Conservation (phyloP, 2,329 filamentous ascomycete species). For the Proliferodiscus dingleyae region DNA sequence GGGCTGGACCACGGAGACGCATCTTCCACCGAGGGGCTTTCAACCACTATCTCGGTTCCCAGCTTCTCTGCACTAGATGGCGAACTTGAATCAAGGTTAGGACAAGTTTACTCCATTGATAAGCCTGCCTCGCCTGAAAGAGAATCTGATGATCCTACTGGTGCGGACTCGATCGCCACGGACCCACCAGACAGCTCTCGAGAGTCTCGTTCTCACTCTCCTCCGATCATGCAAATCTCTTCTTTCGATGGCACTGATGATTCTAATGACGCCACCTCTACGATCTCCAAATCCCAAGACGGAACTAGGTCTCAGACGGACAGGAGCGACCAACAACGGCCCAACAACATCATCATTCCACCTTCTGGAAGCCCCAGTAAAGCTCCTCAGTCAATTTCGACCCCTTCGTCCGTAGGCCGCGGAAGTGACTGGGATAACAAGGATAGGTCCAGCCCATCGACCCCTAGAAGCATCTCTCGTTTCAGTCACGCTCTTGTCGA, state of each 20-base stretch:
- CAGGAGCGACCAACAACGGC: background rate
- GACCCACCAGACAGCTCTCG: background rate
- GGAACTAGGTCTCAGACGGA: background rate
- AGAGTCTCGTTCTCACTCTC: background rate
- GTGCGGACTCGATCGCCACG: background rate
- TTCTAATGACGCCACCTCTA: background rate
- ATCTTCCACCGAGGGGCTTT: background rate
- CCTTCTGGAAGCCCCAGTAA: background rate
- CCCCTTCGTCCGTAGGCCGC: background rate
- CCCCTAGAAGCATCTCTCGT: too few species aligned
- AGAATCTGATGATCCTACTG: background rate
- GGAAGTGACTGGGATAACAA: background rate
- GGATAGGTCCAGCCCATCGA: background rate
- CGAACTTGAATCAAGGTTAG: background rate
- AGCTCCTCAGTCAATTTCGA: background rate
- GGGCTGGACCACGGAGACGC: background rate
- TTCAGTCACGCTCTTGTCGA: too few species aligned
- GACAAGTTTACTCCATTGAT: too few species aligned
- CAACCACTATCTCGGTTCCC: background rate
- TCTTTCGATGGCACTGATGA: conserved; percentile 9
- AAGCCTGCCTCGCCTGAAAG: background rate
- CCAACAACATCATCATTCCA: background rate
- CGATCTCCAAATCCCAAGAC: background rate
- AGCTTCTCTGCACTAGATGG: background rate
- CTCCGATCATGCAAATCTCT: conserved; percentile 1